phyloP scores from a whole-genome alignment of 108 stramenopile genomes.

The Conticribra guillardii region DNA sequence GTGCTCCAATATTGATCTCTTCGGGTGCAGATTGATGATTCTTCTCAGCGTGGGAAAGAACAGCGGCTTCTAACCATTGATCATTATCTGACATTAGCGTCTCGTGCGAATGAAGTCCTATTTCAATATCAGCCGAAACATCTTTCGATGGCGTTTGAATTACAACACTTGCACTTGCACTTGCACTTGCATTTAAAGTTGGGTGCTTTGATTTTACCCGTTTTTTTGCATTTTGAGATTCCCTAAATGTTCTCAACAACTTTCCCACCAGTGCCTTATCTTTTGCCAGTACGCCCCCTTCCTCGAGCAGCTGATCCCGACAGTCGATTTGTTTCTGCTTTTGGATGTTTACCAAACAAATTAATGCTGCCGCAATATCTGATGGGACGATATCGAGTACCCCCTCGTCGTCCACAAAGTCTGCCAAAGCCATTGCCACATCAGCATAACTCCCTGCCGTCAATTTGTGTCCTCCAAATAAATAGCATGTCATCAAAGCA shows the following conservation, averaged over 20 bases:
- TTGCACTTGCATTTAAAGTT: too few relatives aligned
- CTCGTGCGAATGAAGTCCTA: too few relatives aligned
- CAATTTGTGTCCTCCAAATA: slow-evolving; percentile 84
- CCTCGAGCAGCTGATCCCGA: slow-evolving; percentile 27
- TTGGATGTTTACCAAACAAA: slow-evolving; percentile 51
- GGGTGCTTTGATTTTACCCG: background rate
- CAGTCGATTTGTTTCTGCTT: slow-evolving; percentile 53
- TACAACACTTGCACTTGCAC: too few relatives aligned
- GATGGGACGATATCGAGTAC: slow-evolving; percentile 59
- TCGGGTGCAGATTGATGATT: too few relatives aligned
- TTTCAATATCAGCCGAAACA: too few relatives aligned
- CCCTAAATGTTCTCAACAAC: slow-evolving; percentile 35
- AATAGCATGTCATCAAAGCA: slow-evolving; percentile 70
- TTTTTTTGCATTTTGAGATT: background rate
- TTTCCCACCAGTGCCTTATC: slow-evolving; percentile 24
- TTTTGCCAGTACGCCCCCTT: slow-evolving; percentile 42
- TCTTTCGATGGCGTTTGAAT: too few relatives aligned
- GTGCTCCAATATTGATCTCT: too few relatives aligned
- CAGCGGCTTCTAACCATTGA: too few relatives aligned
- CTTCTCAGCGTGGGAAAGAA: too few relatives aligned
- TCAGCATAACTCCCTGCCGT: slow-evolving; percentile 58
- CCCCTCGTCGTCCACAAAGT: slow-evolving; percentile 82
- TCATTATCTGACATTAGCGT: too few relatives aligned
- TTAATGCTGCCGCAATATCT: slow-evolving; percentile 54
- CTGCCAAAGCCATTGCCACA: slow-evolving; percentile 78